Evolutionary conservation across 2,329 filamentous ascomycete genomes (phyloP).

Genomic region (Annulohypoxylon truncatum): DNA sequence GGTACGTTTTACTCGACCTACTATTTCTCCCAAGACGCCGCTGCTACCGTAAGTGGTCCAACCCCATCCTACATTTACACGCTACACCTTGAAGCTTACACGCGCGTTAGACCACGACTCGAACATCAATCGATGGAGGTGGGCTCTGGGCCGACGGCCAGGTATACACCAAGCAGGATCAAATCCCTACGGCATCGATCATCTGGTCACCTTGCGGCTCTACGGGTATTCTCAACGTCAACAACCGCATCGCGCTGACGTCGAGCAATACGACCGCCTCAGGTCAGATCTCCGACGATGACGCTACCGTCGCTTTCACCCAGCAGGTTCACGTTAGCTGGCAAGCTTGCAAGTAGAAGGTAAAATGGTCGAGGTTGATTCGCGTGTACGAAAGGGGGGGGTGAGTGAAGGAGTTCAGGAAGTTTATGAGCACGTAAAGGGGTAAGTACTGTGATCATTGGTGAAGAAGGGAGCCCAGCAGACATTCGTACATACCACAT

Average conservation of each 20-base stretch:
- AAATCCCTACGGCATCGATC: slow-evolving; percentile 57
- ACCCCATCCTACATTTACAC: not conserved
- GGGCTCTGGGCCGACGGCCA: slow-evolving; percentile 56
- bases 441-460: not conserved
- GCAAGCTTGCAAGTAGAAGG: slow-evolving; percentile 49
- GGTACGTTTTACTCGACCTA: slow-evolving; percentile 60
- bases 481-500: not conserved
- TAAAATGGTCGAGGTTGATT: not conserved
- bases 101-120: slow-evolving; percentile 53
- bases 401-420: not conserved
- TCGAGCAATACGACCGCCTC: slow-evolving; percentile 52
- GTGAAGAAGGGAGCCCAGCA: not conserved
- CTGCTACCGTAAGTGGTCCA: slow-evolving; percentile 50
- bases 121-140: slow-evolving; percentile 57
- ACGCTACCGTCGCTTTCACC: slow-evolving; percentile 58
- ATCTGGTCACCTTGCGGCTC: slow-evolving; percentile 61
- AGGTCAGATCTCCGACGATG: slow-evolving; percentile 58
- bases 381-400: not conserved
- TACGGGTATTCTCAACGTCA: slow-evolving; percentile 60
- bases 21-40: slow-evolving; percentile 60
- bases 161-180: slow-evolving; percentile 61
- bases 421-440: not conserved
- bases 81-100: slow-evolving; percentile 7
- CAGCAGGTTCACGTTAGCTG: slow-evolving; percentile 59
- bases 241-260: slow-evolving; percentile 59